Base-by-base conservation (phyloP, 345 rosid species). In the Kandelia obovata region DNA sequence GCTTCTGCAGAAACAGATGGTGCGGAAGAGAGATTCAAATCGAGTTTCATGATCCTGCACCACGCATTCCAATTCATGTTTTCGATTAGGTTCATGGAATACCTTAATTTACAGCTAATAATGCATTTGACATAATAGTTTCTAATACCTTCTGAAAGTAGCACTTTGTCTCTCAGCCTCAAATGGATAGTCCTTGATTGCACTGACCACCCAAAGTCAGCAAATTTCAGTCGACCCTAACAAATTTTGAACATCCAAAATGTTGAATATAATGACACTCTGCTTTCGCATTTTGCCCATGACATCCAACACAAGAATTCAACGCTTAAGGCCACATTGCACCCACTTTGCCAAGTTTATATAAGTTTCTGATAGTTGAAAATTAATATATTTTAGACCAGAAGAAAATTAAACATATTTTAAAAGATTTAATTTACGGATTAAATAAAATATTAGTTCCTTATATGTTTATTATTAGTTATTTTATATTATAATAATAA, bases 201-300 rank as follows among this genome's bases (percentile, higher is more conserved):
- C n/a, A 95, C 96, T 11, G 98, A 90, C 97, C 97, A 90, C 30
- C 99, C 97, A 71, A 92, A 95, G 64, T 92, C 99, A 0, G 92
- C 98, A 71, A 95, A 92, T 82, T 89, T 92, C 77, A 92, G 66
- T 55, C 91, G 87, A 26, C 99, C 99, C 95, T 95, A 70, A 68
- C 69, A 34, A 56, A 25, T 43, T 65, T 28, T 27, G 56, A 71
- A 70, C 23, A 19, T 7, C 30, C 21, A 11, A 23, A 47, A n/a
- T 6, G 35, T 39, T 11, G 15, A 11, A 39, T 39, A 39, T 9
- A 39, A 39, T 10, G 47, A 39, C 0, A 39, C 47, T 39, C 0
- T 39, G 47, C 2, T 10, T 39, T 39, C 16, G 13, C 47, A 39
- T 32, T 39, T 10, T 39, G 13, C 47, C 0, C 3, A 2, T 2